Conservation (phyloP, 768 basidiomycete genomes). For the Leccinum barrowsii region DNA sequence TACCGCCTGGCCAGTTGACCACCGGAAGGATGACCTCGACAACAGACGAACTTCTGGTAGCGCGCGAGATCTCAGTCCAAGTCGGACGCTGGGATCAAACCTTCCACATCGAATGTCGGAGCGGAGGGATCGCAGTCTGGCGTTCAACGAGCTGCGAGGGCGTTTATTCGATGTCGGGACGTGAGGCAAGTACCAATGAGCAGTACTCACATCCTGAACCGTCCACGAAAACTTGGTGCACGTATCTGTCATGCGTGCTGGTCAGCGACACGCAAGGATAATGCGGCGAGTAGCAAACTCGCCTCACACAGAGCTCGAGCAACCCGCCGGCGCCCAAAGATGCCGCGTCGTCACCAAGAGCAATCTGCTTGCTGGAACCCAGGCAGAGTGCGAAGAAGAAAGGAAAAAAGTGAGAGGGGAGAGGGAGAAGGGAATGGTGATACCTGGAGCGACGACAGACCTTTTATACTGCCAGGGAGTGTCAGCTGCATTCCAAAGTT, state of each 20-base stretch:
- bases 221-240: neutral
- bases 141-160: slow-evolving; percentile 46
- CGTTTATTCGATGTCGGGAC: neutral
- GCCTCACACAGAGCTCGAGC: neutral
- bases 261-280: neutral
- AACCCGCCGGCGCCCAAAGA: neutral
- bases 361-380: neutral
- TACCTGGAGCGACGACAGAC: neutral
- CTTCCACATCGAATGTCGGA: neutral
- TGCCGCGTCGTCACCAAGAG: neutral
- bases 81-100: neutral
- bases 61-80: neutral
- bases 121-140: slow-evolving; percentile 25
- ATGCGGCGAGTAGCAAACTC: neutral
- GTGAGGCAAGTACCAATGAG: neutral
- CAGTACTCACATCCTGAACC: slow-evolving; percentile 55
- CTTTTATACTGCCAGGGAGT: neutral
- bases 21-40: neutral
- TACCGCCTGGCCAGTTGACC: neutral
- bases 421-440: neutral
- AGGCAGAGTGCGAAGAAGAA: neutral
- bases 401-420: neutral
- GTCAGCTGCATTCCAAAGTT: neutral
- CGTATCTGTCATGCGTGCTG: neutral
- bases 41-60: neutral